Evolutionary conservation across 75 land plant species (phyloP).

Genomic region (Isoetes taiwanensis): DNA sequence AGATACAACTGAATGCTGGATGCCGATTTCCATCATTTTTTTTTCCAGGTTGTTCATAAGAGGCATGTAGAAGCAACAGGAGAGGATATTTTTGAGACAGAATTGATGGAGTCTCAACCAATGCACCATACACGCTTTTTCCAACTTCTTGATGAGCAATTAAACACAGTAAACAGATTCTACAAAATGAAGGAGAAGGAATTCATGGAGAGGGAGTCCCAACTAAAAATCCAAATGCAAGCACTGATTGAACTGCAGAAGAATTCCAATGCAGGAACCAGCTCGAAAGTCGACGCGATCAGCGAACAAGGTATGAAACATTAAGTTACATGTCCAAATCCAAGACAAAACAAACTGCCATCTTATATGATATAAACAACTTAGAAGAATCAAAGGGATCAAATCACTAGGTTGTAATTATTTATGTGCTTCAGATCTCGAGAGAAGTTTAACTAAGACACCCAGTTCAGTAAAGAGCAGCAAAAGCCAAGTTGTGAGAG

Average conservation of each 20-base stretch:
- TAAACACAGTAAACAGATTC: constrained; percentile 71
- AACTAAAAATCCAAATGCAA: constrained; percentile 42
- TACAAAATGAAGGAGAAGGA: constrained; percentile 58
- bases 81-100: constrained; percentile 17
- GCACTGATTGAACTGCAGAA: constrained; percentile 16
- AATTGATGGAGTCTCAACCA: constrained; percentile 9
- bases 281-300: constrained; percentile 1
- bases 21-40: no score
- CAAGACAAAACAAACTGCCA: no score
- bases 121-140: no score
- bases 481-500: constrained; percentile 13
- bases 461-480: no score
- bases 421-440: no score
- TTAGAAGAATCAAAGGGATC: no score
- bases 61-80: background rate
- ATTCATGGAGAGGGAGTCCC: constrained; percentile 50
- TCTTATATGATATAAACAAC: no score
- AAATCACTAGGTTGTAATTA: no score
- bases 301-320: no score
- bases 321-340: no score
- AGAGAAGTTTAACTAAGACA: no score
- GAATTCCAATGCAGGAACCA: background rate
- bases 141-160: constrained; percentile 41
- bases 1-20: no score
- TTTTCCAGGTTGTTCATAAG: constrained; percentile 11